A percentile compares a stretch with the other conserved stretches of the same genome.
Conservation (phyloP, 176 grass and related monocot species). For the Saccharum spontaneum region DNA sequence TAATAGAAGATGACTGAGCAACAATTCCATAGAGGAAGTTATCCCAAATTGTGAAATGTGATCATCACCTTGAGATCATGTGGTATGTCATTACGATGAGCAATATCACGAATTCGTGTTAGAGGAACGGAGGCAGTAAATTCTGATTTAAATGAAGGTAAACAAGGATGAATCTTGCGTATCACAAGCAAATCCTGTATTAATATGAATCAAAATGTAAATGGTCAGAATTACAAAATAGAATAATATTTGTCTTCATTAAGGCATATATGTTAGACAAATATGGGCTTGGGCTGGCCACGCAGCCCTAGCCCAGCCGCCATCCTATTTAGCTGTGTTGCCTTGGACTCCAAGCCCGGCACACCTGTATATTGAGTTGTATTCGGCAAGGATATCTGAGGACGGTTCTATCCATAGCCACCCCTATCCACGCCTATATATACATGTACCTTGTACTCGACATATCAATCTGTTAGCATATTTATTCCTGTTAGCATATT, state of each 20-base stretch:
- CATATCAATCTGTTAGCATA: not conserved
- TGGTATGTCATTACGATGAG: conserved; percentile 92
- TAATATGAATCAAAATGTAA: conserved; percentile 18
- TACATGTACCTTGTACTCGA: not conserved
- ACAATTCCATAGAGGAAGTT: conserved; percentile 20
- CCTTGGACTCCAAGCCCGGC: not conserved
- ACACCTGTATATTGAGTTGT: not conserved
- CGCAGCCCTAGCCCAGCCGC: not conserved
- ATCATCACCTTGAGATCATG: conserved; percentile 86
- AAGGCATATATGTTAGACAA: not conserved
- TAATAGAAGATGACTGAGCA: conserved; percentile 33
- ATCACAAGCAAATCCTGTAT: conserved; percentile 73
- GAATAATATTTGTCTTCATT: conserved; percentile 2
- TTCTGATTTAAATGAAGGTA: conserved; percentile 98
- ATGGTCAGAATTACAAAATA: not conserved
- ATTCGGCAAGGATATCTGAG: not conserved
- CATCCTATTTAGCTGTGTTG: not conserved
- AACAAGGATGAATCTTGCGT: conserved; percentile 83
- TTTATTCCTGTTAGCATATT: too few relatives aligned
- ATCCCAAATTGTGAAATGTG: conserved; percentile 12
- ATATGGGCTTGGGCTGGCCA: not conserved
- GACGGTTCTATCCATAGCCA: not conserved
- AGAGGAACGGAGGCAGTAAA: conserved; percentile 99
- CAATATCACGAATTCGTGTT: conserved; percentile 97
- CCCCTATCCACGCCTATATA: not conserved